Evolutionary conservation across 331 rosid species (phyloP).

Genomic region (Acacia concinna): DNA sequence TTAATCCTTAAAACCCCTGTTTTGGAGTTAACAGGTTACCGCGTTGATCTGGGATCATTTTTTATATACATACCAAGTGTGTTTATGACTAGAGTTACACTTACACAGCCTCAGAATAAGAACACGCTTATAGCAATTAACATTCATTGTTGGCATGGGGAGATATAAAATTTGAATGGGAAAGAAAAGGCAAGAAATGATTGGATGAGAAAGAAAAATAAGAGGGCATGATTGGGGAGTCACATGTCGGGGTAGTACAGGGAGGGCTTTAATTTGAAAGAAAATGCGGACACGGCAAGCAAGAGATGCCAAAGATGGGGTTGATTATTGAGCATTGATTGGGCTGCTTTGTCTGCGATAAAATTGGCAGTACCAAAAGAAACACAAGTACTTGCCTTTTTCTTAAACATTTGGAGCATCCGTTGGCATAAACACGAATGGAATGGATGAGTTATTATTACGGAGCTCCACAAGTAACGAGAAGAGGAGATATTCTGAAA

Average conservation of each 20-base stretch:
- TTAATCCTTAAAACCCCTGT: neutral
- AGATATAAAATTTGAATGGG: neutral
- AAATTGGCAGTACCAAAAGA: constrained; percentile 18
- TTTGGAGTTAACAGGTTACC: too few relatives aligned
- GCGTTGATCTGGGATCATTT: neutral
- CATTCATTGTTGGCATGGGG: constrained; percentile 6
- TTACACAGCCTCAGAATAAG: neutral
- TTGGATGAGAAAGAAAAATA: constrained; percentile 3
- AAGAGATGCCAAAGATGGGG: constrained; percentile 9
- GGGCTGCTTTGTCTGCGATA: neutral
- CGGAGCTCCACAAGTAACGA: neutral
- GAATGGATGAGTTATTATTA: neutral
- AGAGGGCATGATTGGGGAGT: neutral
- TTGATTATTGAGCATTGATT: neutral
- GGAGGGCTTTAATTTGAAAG: neutral
- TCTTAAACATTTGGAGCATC: neutral
- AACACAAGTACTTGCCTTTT: neutral
- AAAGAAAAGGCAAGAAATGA: neutral
- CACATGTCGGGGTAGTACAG: constrained; percentile 13
- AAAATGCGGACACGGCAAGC: constrained; percentile 27
- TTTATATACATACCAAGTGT: neutral
- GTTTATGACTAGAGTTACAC: neutral
- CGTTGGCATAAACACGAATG: neutral
- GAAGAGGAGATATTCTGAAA: neutral
- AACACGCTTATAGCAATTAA: neutral